These are phyloP conservation scores for Aschersonia sp. DNA, from an alignment of 2,329 filamentous ascomycete species.

Conservation along the genomic window DNA sequence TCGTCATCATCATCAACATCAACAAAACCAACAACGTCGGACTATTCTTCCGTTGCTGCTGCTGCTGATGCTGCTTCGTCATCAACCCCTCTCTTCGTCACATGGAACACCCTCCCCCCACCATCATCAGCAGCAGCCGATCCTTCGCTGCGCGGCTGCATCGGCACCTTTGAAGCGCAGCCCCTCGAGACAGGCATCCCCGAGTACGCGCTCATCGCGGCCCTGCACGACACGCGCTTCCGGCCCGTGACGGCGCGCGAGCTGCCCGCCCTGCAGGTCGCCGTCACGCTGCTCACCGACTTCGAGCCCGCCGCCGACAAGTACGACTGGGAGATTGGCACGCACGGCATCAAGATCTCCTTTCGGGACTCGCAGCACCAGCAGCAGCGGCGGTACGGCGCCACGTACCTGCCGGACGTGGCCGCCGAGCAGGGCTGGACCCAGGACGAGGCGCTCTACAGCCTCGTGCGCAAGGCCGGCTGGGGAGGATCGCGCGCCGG, in stretches of 20 bases:
- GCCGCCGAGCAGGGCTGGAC: conserved; percentile 87
- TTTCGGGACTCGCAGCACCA: conserved; percentile 49
- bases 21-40: too few relatives aligned
- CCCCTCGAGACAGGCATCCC: conserved; percentile 58
- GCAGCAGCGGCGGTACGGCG: conserved; percentile 50
- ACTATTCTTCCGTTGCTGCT: conserved; percentile 16
- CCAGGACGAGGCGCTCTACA: conserved; percentile 80
- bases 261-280: conserved; percentile 43
- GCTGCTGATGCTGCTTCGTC: conserved; percentile 14
- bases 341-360: conserved; percentile 73
- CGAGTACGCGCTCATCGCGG: conserved; percentile 72
- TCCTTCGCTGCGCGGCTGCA: conserved; percentile 72
- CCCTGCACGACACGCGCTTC: conserved; percentile 49
- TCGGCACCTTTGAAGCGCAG: conserved; percentile 79
- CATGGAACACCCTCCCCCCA: conserved; percentile 61
- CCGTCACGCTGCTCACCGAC: conserved; percentile 70
- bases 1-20: conserved; percentile 11
- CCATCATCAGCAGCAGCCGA: conserved; percentile 9
- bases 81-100: conserved; percentile 74
- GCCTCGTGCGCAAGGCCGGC: conserved; percentile 86
- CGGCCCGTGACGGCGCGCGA: conserved; percentile 36
- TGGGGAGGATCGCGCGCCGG: conserved; percentile 69
- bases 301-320: conserved; percentile 63
- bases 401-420: conserved; percentile 88
- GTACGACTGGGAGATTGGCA: conserved; percentile 76